Conservation (phyloP, 768 basidiomycete genomes). For the Hemileccinum rubropunctum region DNA sequence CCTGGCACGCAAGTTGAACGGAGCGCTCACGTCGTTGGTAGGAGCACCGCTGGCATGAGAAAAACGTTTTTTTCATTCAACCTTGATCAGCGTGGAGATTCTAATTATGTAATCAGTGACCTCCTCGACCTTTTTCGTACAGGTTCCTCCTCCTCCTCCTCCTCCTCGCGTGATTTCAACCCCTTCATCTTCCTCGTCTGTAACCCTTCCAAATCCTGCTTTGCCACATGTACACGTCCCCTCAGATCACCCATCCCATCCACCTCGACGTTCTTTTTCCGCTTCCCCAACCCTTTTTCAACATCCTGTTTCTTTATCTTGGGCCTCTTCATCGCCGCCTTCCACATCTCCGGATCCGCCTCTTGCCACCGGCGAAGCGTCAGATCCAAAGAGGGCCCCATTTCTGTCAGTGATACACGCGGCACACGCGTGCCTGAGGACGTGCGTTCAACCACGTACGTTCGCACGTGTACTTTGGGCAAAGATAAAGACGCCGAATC, state of each 20-base stretch:
- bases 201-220: conserved; percentile 82
- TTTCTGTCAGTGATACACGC: conserved; percentile 75
- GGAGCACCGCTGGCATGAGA: conserved; percentile 12
- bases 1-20: too few relatives aligned
- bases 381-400: conserved; percentile 92
- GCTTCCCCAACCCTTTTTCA: conserved; percentile 86
- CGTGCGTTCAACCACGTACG: conserved; percentile 74
- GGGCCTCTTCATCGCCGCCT: conserved; percentile 76
- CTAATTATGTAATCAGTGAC: conserved; percentile 25
- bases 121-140: conserved; percentile 17
- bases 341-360: conserved; percentile 77
- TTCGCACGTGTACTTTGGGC: conserved; percentile 85
- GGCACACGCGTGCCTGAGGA: conserved; percentile 80
- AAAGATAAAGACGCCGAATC: conserved; percentile 41
- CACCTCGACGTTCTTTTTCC: conserved; percentile 91
- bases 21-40: conserved; percentile 4
- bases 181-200: conserved; percentile 98
- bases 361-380: conserved; percentile 68
- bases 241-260: conserved; percentile 98
- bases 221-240: conserved; percentile 84
- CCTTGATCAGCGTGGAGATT: conserved; percentile 4
- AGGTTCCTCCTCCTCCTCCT: conserved; percentile 20
- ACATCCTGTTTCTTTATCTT: conserved; percentile 88
- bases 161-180: conserved; percentile 45
- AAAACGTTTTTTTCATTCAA: conserved; percentile 10